Evolutionary conservation across 2,329 filamentous ascomycete genomes (phyloP), one percentile per base, ranked within the genome.

Genomic region (Alternaria solani): DNA sequence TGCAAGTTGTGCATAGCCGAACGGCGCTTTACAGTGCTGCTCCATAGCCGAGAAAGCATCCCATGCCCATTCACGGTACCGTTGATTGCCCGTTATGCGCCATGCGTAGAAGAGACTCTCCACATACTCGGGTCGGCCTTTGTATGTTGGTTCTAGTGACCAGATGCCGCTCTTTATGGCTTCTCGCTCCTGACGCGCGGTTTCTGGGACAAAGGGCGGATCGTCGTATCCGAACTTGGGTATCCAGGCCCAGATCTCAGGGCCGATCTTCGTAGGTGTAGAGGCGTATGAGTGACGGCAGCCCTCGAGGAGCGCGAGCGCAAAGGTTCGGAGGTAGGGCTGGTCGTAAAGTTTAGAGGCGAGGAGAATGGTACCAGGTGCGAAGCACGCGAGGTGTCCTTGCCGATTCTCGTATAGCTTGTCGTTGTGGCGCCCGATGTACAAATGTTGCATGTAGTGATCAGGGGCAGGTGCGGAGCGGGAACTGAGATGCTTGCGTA

Each of bases 41-140:
- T 80, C 77, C 48, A 80, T 71, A 0, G 73, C 77, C 0, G 63
- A 54, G 54, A 79, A 81, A 4, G 75, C 78, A 39, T 81, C 79
- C 79, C 79, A 81, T 5, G 79, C 79, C 79, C 79, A 81, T 1
- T 78, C 72, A 26, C 79, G 74, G 42, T 77, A 81, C 4, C 78
- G 73, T 23, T 69, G 57, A 42, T 80, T 72, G 38, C 79, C 79
- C 0, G 78, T 80, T 46, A 80, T 76, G 56, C 79, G 76, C 68
- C 73, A 80, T 7, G 76, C 79, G 55, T 79, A 79, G 67, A 81
- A 81, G 9, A 81, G 60, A 5, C 69, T 73, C 56, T 80, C 78
- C 3, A 80, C 70, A 53, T 80, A 80, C 65, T 80, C 78, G 4
- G 78, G 78, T 1, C 79, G 72, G 16, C 78, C 75, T 38, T 72